phyloP scores from a whole-genome alignment of 1,284 basidiomycete species.

The Paramarasmius palmivorus region DNA sequence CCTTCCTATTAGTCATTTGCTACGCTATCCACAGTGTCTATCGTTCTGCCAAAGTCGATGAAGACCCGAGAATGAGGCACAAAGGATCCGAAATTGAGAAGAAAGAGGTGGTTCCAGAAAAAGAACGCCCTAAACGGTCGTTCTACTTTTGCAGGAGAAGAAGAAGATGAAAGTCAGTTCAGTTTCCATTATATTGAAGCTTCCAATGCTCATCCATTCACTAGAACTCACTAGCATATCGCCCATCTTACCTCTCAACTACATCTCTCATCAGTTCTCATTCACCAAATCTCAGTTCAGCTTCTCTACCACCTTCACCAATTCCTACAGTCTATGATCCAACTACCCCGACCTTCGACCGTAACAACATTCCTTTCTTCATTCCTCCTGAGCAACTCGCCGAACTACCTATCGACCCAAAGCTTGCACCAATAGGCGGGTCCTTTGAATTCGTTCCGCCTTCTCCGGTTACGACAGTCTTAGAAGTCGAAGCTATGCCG shows the following conservation, averaged over 20 bases:
- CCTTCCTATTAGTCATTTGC: neutral
- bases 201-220: too few species aligned
- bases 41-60: neutral
- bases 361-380: constrained; percentile 1
- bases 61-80: neutral
- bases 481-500: too few species aligned
- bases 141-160: too few species aligned
- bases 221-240: neutral
- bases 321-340: neutral
- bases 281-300: neutral
- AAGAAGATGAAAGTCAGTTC: too few species aligned
- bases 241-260: neutral
- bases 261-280: neutral
- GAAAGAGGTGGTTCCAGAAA: neutral
- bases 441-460: neutral
- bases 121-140: neutral
- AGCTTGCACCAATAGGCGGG: neutral
- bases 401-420: neutral
- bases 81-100: neutral
- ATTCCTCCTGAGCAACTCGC: neutral
- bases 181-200: too few species aligned
- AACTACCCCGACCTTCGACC: neutral
- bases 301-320: neutral
- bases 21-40: neutral
- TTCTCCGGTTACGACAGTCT: too few species aligned